Base-by-base conservation (phyloP, 2,329 filamentous ascomycete species). In the Phialemoniopsis sp. region DNA sequence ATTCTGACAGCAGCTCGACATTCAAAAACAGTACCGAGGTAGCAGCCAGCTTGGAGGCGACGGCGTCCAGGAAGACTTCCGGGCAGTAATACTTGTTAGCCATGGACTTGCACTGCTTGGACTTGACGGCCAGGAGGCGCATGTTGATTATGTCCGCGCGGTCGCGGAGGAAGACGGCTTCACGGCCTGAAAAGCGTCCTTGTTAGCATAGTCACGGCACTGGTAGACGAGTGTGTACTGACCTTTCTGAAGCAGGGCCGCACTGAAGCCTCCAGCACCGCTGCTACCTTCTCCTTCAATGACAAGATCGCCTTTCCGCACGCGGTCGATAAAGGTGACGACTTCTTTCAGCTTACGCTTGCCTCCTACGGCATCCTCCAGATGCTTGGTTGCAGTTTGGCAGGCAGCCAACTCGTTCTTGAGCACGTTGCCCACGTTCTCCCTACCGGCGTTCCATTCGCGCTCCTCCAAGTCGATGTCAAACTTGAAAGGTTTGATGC, bases 401-500 rank as follows among this genome's bases (percentile, higher is more conserved):
- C 89, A 95, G 17, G 89, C 87, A 42, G 79, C 76, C 4, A 98
- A 72, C 59, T 98, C 93, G 37, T 85, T 82, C 61, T 94, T 94
- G n/a, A 98, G 67, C 2, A 93, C 82, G 8, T 72, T 75, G 30
- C 80, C 76, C 2, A 91, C 84, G 51, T 94, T 93, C 34, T 95
- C 89, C 37, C 91, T 76, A 1, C 89, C 90, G 44, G 86, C 80
- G 4, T 73, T 62, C 93, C 93, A 98, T 59, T 98, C 94, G 8
- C 81, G 73, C 30, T 90, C 87, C 55, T 95, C 89, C 33, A 98
- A 82, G 52, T 98, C 93, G 42, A 98, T 95, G 46, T 96, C 89
- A 51, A 91, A 97, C 59, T 98, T 98, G 71, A 91, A 98, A 0
- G 94, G 93, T 63, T 98, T 98, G 64, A 98, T 94, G 58, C 91